Evolutionary conservation across 495 filamentous ascomycete species (phyloP).

Genomic region (Talaromyces nanjingensis): DNA sequence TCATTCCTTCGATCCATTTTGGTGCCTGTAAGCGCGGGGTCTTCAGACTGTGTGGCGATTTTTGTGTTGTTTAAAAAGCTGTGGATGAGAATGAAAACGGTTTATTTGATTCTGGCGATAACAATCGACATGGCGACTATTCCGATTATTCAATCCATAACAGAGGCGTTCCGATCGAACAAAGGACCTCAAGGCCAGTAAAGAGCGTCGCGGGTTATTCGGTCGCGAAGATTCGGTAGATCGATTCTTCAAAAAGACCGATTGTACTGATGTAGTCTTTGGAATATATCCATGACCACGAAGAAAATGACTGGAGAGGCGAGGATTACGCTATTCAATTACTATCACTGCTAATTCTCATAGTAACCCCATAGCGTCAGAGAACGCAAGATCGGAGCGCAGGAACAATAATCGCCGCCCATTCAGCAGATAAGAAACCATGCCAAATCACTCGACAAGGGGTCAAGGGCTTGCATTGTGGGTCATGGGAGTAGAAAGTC

Average conservation of each 20-base stretch:
- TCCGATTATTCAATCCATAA: background rate
- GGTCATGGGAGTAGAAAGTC: background rate
- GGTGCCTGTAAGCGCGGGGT: background rate
- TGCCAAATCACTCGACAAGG: background rate
- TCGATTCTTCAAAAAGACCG: background rate
- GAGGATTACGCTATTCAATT: background rate
- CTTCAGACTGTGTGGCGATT: background rate
- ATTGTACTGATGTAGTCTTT: background rate
- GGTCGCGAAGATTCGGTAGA: background rate
- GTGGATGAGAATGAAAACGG: background rate
- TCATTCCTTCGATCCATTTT: constrained; percentile 11
- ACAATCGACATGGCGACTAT: background rate
- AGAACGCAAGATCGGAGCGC: background rate
- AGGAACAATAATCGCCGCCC: background rate
- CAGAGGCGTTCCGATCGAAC: background rate
- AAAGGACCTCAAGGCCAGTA: background rate
- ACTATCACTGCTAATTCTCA: background rate
- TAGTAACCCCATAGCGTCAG: background rate
- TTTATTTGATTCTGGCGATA: background rate
- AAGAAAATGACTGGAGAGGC: background rate
- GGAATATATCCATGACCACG: background rate
- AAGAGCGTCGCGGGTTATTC: background rate
- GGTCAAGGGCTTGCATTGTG: background rate
- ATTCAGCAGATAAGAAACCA: background rate
- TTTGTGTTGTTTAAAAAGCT: background rate